phyloP scores from a whole-genome alignment of 2,329 filamentous ascomycete genomes.

The Fusarium sarcochroum region DNA sequence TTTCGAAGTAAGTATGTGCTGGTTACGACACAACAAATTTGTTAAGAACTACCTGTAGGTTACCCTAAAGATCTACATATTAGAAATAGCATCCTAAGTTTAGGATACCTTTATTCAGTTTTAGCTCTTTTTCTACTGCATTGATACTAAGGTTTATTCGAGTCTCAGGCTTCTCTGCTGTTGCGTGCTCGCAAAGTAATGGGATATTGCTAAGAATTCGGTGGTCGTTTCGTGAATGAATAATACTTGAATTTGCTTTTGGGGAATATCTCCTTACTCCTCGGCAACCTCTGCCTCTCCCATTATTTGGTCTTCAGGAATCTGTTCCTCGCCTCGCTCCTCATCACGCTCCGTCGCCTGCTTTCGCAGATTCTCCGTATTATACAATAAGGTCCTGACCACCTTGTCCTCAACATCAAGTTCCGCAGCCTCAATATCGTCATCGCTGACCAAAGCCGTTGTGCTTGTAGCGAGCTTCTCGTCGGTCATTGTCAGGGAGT shows the following conservation, averaged over 20 bases:
- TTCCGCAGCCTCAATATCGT: constrained; percentile 48
- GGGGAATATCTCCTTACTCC: neutral
- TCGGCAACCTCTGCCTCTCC: constrained; percentile 18
- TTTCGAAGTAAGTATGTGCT: neutral
- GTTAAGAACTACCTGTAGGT: too few relatives aligned
- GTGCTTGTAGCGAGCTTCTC: constrained; percentile 51
- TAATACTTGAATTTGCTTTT: neutral
- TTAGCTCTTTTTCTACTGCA: too few relatives aligned
- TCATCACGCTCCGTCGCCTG: constrained; percentile 49
- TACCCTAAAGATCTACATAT: too few relatives aligned
- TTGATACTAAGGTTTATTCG: too few relatives aligned
- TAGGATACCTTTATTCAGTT: too few relatives aligned
- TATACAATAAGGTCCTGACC: constrained; percentile 61
- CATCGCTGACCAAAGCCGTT: constrained; percentile 46
- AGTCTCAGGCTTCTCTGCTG: too few relatives aligned
- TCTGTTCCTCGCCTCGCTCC: constrained; percentile 42
- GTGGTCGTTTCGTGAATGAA: neutral
- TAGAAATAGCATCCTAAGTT: too few relatives aligned
- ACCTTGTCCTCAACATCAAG: constrained; percentile 56
- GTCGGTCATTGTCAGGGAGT: constrained; percentile 52
- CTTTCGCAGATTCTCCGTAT: constrained; percentile 64
- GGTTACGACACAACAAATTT: too few relatives aligned
- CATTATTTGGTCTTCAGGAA: constrained; percentile 23
- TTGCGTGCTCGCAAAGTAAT: too few relatives aligned
- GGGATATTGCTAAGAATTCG: neutral